Conservation (phyloP, 2,329 filamentous ascomycete species). For the Alternaria sp. region DNA sequence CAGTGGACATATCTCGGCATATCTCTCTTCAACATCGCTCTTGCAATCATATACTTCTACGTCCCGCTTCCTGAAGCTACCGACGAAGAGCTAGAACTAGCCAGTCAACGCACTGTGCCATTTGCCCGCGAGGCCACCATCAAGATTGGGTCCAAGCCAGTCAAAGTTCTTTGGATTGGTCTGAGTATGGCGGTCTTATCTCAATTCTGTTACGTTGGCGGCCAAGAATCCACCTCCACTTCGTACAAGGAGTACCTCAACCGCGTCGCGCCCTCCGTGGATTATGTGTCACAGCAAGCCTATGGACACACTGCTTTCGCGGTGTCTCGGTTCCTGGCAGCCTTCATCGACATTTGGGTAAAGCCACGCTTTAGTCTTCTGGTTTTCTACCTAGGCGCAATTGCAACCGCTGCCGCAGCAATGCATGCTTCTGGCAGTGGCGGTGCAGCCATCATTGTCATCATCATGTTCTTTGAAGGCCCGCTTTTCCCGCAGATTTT, state of each 20-base stretch:
- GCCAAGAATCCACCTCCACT: constrained; percentile 63
- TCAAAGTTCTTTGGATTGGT: constrained; percentile 63
- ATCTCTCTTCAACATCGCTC: constrained; percentile 63
- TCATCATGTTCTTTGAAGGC: constrained; percentile 66
- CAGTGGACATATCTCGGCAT: constrained; percentile 72
- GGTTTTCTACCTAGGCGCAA: constrained; percentile 59
- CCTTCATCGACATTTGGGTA: constrained; percentile 59
- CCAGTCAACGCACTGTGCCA: constrained; percentile 53
- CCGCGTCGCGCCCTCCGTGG: constrained; percentile 46
- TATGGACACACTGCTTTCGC: constrained; percentile 66
- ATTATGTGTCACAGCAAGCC: constrained; percentile 54
- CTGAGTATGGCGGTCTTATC: constrained; percentile 61
- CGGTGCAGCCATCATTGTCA: constrained; percentile 56
- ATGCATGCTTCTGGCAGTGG: constrained; percentile 53
- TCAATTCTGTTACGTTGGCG: constrained; percentile 67
- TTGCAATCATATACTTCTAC: constrained; percentile 67
- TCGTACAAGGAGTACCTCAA: constrained; percentile 55
- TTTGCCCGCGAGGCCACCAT: constrained; percentile 51
- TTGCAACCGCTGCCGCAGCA: constrained; percentile 59
- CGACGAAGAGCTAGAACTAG: constrained; percentile 64
- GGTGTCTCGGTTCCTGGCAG: constrained; percentile 63
- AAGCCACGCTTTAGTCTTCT: constrained; percentile 65
- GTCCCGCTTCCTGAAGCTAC: constrained; percentile 67
- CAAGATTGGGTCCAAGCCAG: constrained; percentile 43
- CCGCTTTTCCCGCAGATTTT: constrained; percentile 66